Base-by-base conservation (phyloP, 805 yeast species). In the Ogataea nitratoaversa region DNA sequence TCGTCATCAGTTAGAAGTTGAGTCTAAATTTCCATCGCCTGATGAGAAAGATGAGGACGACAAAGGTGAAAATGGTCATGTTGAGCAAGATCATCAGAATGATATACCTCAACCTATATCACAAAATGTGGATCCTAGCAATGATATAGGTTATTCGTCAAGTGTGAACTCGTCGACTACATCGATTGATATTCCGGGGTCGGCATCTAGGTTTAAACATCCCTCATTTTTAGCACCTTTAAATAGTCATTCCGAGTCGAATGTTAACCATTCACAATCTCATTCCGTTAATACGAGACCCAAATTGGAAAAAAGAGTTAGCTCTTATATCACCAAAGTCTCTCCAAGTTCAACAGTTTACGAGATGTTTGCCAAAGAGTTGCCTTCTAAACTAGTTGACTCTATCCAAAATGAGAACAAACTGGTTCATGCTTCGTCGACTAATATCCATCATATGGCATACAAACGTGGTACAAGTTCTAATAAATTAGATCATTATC, bases 111-210 rank as follows among this genome's bases (percentile, higher is more conserved):
- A 8, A 22, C 7, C 9, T 22, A 22, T 11, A 22, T 22, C 25
- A 11, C 12, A 9, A 19, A 16, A 16, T 12, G 28, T 5, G 13
- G 33, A 30, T 4, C 19, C 7, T 9, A 24, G 14, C 14, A 17
- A 22, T 23, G 39, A 36, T 4, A 28, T 5, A n/a, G 47, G 40
- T 12, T 51, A 52, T 34, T 50, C 60, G 2, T 53, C 60, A 7
- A 50, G 57, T 37, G 53, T 57, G 9, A 55, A 52, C 28, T 54
- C 63, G 3, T 41, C 46, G 11, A 50, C 60, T 1, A 42, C 56
- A 4, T 53, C 57, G 6, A 60, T 61, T 19, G 53, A 59, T 37
- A 61, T 61, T 23, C 65, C 64, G 0, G 59, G 59, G 0, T 42
- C 49, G 9, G 19, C 19, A 8, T 32, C 42, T 2, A 40, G 43